phyloP scores from a whole-genome alignment of 495 filamentous ascomycete genomes.

The Tuber borchii region DNA sequence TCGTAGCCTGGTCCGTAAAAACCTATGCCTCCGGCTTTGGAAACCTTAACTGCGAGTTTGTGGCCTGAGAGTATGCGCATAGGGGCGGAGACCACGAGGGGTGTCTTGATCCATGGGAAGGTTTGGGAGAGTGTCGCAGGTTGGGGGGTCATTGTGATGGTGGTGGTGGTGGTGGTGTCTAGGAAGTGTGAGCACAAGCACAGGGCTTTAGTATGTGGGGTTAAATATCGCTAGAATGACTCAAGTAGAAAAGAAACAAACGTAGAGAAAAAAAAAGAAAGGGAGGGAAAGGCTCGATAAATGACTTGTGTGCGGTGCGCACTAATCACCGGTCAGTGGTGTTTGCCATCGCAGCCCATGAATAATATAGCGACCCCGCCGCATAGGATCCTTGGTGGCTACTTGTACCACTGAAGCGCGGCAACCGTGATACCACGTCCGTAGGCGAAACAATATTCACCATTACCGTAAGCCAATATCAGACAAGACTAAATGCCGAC shows the following conservation, averaged over 20 bases:
- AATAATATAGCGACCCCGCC: background rate
- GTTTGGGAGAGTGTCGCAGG: constrained; percentile 16
- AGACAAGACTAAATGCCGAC: background rate
- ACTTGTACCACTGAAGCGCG: background rate
- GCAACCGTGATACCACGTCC: background rate
- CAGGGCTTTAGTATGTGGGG: background rate
- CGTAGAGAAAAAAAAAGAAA: background rate
- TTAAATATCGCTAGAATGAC: background rate
- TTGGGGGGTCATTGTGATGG: constrained; percentile 22
- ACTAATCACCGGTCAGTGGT: background rate
- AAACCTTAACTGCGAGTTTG: constrained; percentile 54
- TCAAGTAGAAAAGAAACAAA: background rate
- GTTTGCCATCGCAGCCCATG: background rate
- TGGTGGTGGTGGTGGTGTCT: background rate
- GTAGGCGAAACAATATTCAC: background rate
- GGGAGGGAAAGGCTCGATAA: background rate
- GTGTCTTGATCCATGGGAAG: constrained; percentile 60
- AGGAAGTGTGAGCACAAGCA: background rate
- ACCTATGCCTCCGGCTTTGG: constrained; percentile 56
- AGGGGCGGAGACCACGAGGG: constrained; percentile 62
- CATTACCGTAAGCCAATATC: background rate
- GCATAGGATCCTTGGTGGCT: background rate
- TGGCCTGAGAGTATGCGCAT: constrained; percentile 62
- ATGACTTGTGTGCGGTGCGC: background rate
- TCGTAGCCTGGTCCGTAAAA: constrained; percentile 46